phyloP scores from a whole-genome alignment of 805 yeast species.

The Cyberlindnera euphorbiiphila region DNA sequence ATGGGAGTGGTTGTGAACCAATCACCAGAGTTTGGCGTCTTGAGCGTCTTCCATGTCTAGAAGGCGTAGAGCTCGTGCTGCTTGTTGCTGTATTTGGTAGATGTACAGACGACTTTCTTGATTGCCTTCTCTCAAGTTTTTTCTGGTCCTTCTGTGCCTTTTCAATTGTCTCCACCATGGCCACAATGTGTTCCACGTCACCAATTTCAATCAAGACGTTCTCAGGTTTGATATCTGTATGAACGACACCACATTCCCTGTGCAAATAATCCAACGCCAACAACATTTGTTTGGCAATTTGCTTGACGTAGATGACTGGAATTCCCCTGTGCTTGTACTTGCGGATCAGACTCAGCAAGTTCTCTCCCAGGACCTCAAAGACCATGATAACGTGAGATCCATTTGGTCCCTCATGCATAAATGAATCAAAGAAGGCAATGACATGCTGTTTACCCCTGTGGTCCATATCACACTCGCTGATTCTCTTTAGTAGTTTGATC shows the following conservation, averaged over 20 bases:
- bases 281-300: slow-evolving; percentile 73
- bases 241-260: slow-evolving; percentile 69
- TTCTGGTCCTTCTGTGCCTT: slow-evolving; percentile 42
- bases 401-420: slow-evolving; percentile 83
- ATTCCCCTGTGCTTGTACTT: slow-evolving; percentile 74
- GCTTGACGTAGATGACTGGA: slow-evolving; percentile 74
- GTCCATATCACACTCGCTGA: slow-evolving; percentile 54
- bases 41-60: slow-evolving; percentile 39
- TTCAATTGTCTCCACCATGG: slow-evolving; percentile 59
- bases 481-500: slow-evolving; percentile 68
- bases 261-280: slow-evolving; percentile 71
- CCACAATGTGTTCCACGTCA: slow-evolving; percentile 74
- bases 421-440: slow-evolving; percentile 76
- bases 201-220: slow-evolving; percentile 77
- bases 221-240: slow-evolving; percentile 72
- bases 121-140: slow-evolving; percentile 37
- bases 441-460: slow-evolving; percentile 84
- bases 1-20: slow-evolving; percentile 90
- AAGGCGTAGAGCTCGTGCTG: slow-evolving; percentile 24
- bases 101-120: slow-evolving; percentile 26
- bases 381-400: slow-evolving; percentile 97
- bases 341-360: slow-evolving; percentile 76
- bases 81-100: slow-evolving; percentile 21
- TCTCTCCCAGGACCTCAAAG: slow-evolving; percentile 95
- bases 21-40: slow-evolving; percentile 76